phyloP scores from a whole-genome alignment of 2,329 filamentous ascomycete genomes.

The Aspergillus uvarum region DNA sequence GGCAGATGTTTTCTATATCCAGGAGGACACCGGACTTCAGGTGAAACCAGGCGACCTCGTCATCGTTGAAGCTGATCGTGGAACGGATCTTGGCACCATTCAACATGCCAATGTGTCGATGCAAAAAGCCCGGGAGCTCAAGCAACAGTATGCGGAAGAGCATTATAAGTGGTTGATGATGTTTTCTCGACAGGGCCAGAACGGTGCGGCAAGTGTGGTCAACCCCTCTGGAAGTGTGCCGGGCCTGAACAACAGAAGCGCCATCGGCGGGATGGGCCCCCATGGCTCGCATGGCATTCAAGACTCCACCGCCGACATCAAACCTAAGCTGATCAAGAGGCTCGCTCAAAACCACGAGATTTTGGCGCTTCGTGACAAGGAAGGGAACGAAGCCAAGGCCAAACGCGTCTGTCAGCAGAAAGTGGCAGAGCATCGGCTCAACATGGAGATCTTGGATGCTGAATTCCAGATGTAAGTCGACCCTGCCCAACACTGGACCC shows the following conservation, averaged over 20 bases:
- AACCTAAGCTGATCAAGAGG: slow-evolving; percentile 95
- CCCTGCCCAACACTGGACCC: background rate
- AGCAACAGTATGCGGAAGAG: slow-evolving; percentile 88
- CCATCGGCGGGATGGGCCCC: slow-evolving; percentile 75
- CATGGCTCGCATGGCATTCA: slow-evolving; percentile 71
- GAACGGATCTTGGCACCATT: slow-evolving; percentile 91
- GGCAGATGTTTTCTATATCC: slow-evolving; percentile 94
- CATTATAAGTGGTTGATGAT: slow-evolving; percentile 99
- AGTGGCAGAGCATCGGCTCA: slow-evolving; percentile 87
- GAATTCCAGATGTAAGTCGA: slow-evolving; percentile 94
- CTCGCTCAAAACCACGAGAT: slow-evolving; percentile 91
- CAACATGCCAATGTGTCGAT: slow-evolving; percentile 84
- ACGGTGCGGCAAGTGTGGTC: slow-evolving; percentile 42
- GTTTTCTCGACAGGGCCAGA: slow-evolving; percentile 76
- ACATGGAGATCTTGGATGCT: slow-evolving; percentile 98
- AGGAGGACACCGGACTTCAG: slow-evolving; percentile 88
- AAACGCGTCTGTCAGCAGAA: slow-evolving; percentile 97
- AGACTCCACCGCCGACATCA: slow-evolving; percentile 73
- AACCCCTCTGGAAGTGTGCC: slow-evolving; percentile 59
- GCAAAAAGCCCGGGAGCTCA: slow-evolving; percentile 81
- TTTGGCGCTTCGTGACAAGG: slow-evolving; percentile 84
- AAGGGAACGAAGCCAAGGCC: slow-evolving; percentile 95
- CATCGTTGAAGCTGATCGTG: slow-evolving; percentile 95
- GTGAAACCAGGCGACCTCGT: slow-evolving; percentile 91
- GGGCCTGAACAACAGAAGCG: slow-evolving; percentile 64